A percentile compares a stretch with the other conserved stretches of the same genome.
Conservation (phyloP, 2,329 filamentous ascomycete genomes). For the Bertia moriformis region DNA sequence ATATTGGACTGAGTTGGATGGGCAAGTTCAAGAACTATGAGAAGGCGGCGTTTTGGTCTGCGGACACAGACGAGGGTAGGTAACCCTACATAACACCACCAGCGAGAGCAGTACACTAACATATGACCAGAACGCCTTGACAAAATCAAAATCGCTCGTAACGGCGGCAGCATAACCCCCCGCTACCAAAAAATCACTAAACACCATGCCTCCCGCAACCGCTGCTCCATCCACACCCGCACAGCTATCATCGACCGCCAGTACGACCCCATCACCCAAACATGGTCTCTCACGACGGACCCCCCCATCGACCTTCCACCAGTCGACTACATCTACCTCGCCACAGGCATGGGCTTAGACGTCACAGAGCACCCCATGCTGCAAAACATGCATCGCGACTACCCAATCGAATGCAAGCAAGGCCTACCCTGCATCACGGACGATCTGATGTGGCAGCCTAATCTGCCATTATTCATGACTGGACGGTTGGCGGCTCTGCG, state of each 20-base stretch:
- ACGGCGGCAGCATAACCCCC: constrained; percentile 65
- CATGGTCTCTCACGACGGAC: constrained; percentile 34
- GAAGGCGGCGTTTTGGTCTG: constrained; percentile 64
- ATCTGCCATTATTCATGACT: constrained; percentile 60
- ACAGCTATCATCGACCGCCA: constrained; percentile 36
- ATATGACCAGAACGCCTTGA: constrained; percentile 35
- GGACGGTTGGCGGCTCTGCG: constrained; percentile 53
- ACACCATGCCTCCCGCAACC: constrained; percentile 34
- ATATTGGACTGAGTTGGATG: constrained; percentile 65
- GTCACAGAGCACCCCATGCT: constrained; percentile 46
- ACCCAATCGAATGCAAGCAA: constrained; percentile 46
- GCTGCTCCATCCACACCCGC: constrained; percentile 37
- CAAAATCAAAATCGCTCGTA: constrained; percentile 50
- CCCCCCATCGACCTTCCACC: constrained; percentile 32
- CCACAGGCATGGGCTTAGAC: constrained; percentile 57
- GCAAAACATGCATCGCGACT: constrained; percentile 36
- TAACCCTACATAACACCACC: not conserved
- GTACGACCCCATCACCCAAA: constrained; percentile 30
- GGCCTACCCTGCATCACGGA: constrained; percentile 63
- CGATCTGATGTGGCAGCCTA: constrained; percentile 60
- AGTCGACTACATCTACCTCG: constrained; percentile 60
- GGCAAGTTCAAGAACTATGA: constrained; percentile 69
- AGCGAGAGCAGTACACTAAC: not conserved
- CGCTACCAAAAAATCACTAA: constrained; percentile 53
- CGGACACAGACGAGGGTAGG: constrained; percentile 46